Percentiles rank a stretch among this genome's conserved stretches.
These are phyloP conservation scores for Stagonosporopsis cucurbitacearum DNA, from an alignment of 2,329 filamentous ascomycete genomes.

Conservation along the genomic window DNA sequence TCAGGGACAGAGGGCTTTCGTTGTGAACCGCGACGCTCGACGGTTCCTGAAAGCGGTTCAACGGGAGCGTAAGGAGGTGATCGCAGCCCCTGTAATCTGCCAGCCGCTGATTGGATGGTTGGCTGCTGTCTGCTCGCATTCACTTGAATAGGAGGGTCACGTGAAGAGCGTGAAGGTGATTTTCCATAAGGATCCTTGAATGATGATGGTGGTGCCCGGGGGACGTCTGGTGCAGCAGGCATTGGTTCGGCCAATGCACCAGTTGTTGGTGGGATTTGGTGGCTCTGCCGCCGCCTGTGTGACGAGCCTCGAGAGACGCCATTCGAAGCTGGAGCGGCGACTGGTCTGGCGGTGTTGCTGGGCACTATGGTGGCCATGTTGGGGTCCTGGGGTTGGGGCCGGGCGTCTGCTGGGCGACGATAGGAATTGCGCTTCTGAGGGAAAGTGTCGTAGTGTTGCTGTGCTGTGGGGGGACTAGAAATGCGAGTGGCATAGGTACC, in stretches of 20 bases:
- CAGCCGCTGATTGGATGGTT: conserved; percentile 41
- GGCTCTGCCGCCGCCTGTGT: conserved; percentile 42
- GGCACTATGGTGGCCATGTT: conserved; percentile 28
- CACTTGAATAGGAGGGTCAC: conserved; percentile 43
- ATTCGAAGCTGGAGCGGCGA: conserved; percentile 32
- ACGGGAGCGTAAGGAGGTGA: conserved; percentile 40
- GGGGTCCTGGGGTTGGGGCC: conserved; percentile 30
- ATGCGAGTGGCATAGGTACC: conserved; percentile 19
- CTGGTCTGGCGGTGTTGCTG: conserved; percentile 39
- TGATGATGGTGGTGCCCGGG: conserved; percentile 58
- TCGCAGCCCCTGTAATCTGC: conserved; percentile 41
- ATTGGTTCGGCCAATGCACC: conserved; percentile 32
- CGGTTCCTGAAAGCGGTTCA: conserved; percentile 37
- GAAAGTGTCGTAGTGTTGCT: conserved; percentile 37
- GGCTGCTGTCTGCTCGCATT: conserved; percentile 46
- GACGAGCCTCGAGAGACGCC: conserved; percentile 25
- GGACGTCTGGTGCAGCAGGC: conserved; percentile 65
- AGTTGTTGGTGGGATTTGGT: conserved; percentile 36
- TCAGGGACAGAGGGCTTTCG: conserved; percentile 71
- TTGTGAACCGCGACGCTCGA: conserved; percentile 34
- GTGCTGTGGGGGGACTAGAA: conserved; percentile 25
- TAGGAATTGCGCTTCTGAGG: conserved; percentile 44
- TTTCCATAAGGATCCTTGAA: conserved; percentile 47
- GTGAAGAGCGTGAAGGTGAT: conserved; percentile 37
- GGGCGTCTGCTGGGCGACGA: conserved; percentile 41